phyloP scores from a whole-genome alignment of 2,329 filamentous ascomycete species.

The Acarospora socialis region DNA sequence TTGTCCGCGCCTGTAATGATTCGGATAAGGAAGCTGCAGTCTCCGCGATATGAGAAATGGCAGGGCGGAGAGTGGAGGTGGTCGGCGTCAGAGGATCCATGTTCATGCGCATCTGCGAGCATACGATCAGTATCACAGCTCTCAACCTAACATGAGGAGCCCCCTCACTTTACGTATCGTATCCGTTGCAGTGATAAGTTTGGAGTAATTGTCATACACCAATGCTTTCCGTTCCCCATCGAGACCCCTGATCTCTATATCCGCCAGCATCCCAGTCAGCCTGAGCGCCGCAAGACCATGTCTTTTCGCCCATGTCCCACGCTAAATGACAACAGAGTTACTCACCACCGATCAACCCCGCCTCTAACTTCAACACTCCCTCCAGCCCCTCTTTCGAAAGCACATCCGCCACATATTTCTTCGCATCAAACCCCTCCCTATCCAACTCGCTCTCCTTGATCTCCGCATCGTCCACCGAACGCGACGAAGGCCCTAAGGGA shows the following conservation, averaged over 20 bases:
- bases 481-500: constrained; percentile 23
- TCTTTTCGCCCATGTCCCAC: background rate
- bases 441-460: constrained; percentile 61
- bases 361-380: constrained; percentile 56
- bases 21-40: constrained; percentile 23
- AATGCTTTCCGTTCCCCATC: constrained; percentile 94
- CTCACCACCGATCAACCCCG: constrained; percentile 43
- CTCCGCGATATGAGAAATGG: constrained; percentile 30
- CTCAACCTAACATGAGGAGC: background rate
- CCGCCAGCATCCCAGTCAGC: background rate
- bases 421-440: constrained; percentile 53
- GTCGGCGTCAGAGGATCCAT: constrained; percentile 36
- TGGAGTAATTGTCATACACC: constrained; percentile 97
- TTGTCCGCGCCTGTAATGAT: constrained; percentile 21
- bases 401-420: constrained; percentile 50
- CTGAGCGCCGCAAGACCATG: background rate
- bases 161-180: constrained; percentile 64
- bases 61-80: constrained; percentile 26
- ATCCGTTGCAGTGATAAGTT: constrained; percentile 89
- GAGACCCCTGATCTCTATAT: constrained; percentile 63
- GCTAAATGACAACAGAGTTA: constrained; percentile 6
- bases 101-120: constrained; percentile 28
- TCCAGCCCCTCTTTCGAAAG: constrained; percentile 50
- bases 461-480: constrained; percentile 31
- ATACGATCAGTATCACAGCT: background rate